A percentile compares a stretch with the other conserved stretches of the same genome.
Evolutionary conservation across 2,329 filamentous ascomycete genomes (phyloP).

Genomic region (Pyrenophora graminea): DNA sequence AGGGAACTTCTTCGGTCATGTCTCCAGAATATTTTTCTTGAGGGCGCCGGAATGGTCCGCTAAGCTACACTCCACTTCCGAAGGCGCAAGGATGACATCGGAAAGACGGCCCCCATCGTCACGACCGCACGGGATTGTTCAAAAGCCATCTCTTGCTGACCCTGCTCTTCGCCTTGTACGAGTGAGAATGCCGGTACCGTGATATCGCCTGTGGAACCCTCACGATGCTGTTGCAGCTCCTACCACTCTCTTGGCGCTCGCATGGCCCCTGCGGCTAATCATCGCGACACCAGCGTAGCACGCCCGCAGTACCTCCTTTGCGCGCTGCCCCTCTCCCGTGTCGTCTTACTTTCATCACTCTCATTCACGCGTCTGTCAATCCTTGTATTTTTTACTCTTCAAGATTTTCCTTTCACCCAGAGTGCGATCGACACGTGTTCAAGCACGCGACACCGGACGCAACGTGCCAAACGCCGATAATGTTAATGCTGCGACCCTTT

Average conservation of each 20-base stretch:
- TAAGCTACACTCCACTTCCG: constrained; percentile 22
- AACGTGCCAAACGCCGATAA: constrained; percentile 27
- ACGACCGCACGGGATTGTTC: neutral
- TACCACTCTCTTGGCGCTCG: neutral
- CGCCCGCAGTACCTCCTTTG: constrained; percentile 6
- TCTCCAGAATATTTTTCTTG: constrained; percentile 37
- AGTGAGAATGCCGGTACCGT: neutral
- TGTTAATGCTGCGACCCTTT: constrained; percentile 38
- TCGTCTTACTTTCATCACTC: constrained; percentile 4
- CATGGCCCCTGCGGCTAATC: constrained; percentile 9
- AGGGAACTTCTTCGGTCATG: constrained; percentile 9
- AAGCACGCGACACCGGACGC: constrained; percentile 28
- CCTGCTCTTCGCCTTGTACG: neutral
- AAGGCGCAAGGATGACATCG: constrained; percentile 12
- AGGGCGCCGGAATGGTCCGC: constrained; percentile 27
- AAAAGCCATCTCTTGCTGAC: neutral
- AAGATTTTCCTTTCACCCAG: constrained; percentile 10
- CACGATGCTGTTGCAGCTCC: neutral
- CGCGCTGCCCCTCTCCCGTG: constrained; percentile 1
- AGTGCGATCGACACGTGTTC: constrained; percentile 22
- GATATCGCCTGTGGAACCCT: neutral
- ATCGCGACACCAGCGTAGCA: constrained; percentile 11
- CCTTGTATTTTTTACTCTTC: constrained; percentile 19
- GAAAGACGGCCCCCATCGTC: constrained; percentile 11
- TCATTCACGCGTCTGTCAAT: constrained; percentile 17